phyloP scores from a whole-genome alignment of 192 early-diverging fungal species.

The Neocallimastix lanati region DNA sequence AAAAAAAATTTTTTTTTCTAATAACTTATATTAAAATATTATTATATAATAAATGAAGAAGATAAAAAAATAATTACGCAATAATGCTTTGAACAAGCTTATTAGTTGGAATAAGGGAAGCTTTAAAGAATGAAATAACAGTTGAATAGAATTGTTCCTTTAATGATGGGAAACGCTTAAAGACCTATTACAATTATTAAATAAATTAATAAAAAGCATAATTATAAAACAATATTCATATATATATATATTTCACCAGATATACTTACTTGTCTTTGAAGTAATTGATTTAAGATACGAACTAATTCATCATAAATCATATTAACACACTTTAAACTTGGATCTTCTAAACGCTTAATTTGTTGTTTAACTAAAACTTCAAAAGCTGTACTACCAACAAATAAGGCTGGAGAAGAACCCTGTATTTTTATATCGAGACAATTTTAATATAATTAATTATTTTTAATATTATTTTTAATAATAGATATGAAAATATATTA shows the following conservation, averaged over 20 bases:
- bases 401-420: constrained; percentile 91
- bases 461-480: no score
- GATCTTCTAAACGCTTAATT: constrained; percentile 94
- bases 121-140: constrained; percentile 87
- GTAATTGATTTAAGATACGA: constrained; percentile 77
- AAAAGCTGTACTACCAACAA: constrained; percentile 95
- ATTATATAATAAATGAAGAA: no score
- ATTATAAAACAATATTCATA: no score
- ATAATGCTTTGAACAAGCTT: constrained; percentile 88
- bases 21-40: no score
- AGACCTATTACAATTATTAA: constrained; percentile 24
- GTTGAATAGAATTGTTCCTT: constrained; percentile 83
- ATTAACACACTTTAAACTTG: constrained; percentile 80
- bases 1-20: no score
- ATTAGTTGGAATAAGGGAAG: constrained; percentile 73
- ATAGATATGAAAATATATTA: no score
- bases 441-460: no score
- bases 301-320: constrained; percentile 98
- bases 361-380: constrained; percentile 97
- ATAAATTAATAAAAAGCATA: no score
- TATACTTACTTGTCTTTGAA: constrained; percentile 69
- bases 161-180: constrained; percentile 90
- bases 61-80: constrained; percentile 35
- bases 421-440: no score
- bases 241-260: no score